A percentile compares a stretch with the other conserved stretches of the same genome.
These are phyloP conservation scores for Centella asiatica DNA, from an alignment of 129 eudicot species.

Conservation along the genomic window DNA sequence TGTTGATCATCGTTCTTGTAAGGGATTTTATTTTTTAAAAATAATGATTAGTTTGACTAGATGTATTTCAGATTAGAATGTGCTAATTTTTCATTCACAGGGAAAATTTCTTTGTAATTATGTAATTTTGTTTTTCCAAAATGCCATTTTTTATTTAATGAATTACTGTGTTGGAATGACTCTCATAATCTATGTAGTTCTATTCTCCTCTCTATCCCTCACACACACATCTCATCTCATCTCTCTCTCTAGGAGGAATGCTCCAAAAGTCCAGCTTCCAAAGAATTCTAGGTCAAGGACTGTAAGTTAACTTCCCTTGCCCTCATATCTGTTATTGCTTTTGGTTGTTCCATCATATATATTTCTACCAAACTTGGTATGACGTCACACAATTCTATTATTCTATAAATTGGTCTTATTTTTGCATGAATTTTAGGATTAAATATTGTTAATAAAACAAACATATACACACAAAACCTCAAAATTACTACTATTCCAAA, in stretches of 20 bases:
- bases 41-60: background rate
- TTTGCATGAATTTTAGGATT: no score
- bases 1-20: no score
- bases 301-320: constrained; percentile 29
- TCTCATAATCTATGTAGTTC: background rate
- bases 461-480: no score
- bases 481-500: no score
- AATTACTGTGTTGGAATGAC: background rate
- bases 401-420: background rate
- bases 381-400: background rate
- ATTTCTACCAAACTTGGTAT: background rate
- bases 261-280: constrained; percentile 21
- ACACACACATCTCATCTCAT: no score
- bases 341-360: background rate
- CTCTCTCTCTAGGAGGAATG: constrained; percentile 21
- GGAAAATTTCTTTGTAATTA: no score
- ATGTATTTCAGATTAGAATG: background rate
- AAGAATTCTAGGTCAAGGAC: constrained; percentile 25
- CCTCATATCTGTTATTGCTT: background rate
- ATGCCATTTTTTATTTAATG: no score
- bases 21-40: no score
- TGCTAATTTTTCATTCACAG: no score
- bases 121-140: no score
- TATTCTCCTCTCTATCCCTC: no score
- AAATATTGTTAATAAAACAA: no score